Conservation (phyloP, 2,329 filamentous ascomycete genomes). For the Xylaria sp. region DNA sequence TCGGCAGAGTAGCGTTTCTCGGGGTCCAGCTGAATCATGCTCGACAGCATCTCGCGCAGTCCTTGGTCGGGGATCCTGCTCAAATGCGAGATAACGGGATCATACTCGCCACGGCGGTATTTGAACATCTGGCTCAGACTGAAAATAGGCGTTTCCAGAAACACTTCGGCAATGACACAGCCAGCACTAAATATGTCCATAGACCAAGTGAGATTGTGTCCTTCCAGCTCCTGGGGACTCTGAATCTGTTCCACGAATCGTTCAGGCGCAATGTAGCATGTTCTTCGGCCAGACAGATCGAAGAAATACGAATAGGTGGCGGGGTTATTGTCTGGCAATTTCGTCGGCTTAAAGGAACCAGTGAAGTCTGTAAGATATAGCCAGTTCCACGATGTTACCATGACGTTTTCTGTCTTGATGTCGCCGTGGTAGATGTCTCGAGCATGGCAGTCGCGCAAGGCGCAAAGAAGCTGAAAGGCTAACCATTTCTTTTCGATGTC, state of each 20-base stretch:
- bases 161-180: constrained; percentile 96
- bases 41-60: constrained; percentile 86
- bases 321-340: constrained; percentile 94
- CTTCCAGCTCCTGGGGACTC: constrained; percentile 63
- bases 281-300: constrained; percentile 88
- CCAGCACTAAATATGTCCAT: constrained; percentile 99
- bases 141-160: constrained; percentile 96
- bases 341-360: constrained; percentile 92
- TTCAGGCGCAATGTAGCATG: constrained; percentile 95
- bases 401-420: constrained; percentile 96
- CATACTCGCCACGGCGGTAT: constrained; percentile 91
- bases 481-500: constrained; percentile 99
- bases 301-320: constrained; percentile 99
- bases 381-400: constrained; percentile 99
- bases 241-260: constrained; percentile 72
- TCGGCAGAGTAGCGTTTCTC: constrained; percentile 92
- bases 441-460: constrained; percentile 89
- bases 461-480: constrained; percentile 92
- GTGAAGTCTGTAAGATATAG: constrained; percentile 98
- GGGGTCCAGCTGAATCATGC: constrained; percentile 96
- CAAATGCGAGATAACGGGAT: constrained; percentile 82
- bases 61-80: constrained; percentile 88
- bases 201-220: constrained; percentile 78
- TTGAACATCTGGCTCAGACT: constrained; percentile 96
- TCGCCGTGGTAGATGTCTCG: constrained; percentile 94